These are phyloP conservation scores for Chenopodium quinoa DNA, from an alignment of 148 eudicot genomes.

Conservation along the genomic window DNA sequence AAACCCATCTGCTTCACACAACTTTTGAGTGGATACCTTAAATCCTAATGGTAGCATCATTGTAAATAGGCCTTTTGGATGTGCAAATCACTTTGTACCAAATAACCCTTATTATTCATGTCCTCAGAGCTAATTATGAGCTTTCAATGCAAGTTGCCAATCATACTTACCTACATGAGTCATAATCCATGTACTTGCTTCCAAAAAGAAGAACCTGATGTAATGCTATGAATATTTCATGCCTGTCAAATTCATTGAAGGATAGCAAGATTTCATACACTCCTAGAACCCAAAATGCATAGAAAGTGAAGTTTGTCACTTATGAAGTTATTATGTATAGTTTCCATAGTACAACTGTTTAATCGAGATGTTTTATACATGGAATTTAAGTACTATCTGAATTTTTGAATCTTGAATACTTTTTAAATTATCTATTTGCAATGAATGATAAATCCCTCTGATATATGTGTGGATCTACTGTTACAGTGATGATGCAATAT, in stretches of 20 bases:
- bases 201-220: not conserved
- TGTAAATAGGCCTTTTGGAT: not conserved
- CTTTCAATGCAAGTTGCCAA: too few relatives aligned
- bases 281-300: not conserved
- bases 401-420: not conserved
- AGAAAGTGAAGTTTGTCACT: not conserved
- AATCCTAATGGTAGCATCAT: not conserved
- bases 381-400: not conserved
- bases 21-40: not conserved
- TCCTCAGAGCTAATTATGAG: not conserved
- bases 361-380: not conserved
- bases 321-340: not conserved
- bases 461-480: not conserved
- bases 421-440: not conserved
- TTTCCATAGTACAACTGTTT: not conserved
- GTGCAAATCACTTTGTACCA: not conserved
- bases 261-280: not conserved
- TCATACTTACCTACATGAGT: too few relatives aligned
- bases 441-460: not conserved
- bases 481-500: slow-evolving; percentile 11
- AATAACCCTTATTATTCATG: not conserved
- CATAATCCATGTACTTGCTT: too few relatives aligned
- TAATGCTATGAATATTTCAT: not conserved
- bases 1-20: not conserved
- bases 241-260: not conserved